Base-by-base conservation (phyloP, 169 alveolate genomes). In the Eimeria tenella region DNA sequence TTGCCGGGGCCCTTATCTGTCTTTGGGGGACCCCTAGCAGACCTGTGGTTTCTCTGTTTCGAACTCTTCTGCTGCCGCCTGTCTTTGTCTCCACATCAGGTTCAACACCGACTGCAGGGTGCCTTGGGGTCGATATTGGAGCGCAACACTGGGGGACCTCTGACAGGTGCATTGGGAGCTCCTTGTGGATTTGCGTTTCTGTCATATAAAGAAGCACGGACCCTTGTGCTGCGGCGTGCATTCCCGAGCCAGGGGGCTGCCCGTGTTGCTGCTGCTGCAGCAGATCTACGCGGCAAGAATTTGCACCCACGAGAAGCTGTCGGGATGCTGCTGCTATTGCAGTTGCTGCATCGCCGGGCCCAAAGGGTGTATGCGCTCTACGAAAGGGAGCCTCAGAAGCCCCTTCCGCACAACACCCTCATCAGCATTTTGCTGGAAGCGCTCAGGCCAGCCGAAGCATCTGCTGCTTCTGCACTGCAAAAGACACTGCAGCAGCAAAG, bases 261-360 rank as follows among this genome's bases (percentile, higher is more conserved):
- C 56, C 23, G 58, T 17, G 56, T 73, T 73, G 83, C 83, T 73
- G 83, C 83, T 73, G 83, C 55, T 7, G 83, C 83, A 1, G 83
- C n/a, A 11, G 83, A 11, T 11, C n/a, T 73, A 11, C 7, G 55
- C 17, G 83, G 83, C 15, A 21, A 17, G 25, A 73, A 73, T 31
- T 73, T 73, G 56, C 52, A 11, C 21, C 50, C 23, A 8, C 17
- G 52, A 17, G 83, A 73, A 8, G 83, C 58, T 1, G 77, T 68
- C 42, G 77, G 77, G 49, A 7, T 68, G 77, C 77, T 68, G 31
- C 77, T 68, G n/a, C 31, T 68, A 23, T 17, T 73, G 83, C 83
- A 73, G 56, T 17, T 73, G 56, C 52, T 73, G 55, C 83, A 73
- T 17, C 83, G 55, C 19, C 17, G 83, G 23, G 55, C 55, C 83